Evolutionary conservation across 768 basidiomycete species (phyloP), one percentile per base, ranked within the genome.

Genomic region (Sistotremastrum niveocremeum): DNA sequence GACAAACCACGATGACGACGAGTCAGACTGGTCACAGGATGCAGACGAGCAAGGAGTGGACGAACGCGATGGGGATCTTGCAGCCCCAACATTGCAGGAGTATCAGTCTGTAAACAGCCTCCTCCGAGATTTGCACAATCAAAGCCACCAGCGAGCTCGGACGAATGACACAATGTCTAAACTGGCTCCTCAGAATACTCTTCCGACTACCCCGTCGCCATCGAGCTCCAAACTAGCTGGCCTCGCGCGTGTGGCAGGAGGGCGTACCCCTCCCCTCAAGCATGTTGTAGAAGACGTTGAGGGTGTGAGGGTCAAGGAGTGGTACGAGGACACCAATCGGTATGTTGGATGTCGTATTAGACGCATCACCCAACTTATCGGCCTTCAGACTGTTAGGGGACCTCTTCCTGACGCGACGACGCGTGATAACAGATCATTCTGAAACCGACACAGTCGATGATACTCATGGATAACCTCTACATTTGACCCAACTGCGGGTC

Each of bases 311-410:
- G 79, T 81, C 10, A 67, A 66, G 39, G 70, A 77, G 48, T 71
- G 68, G 9, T 86, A 86, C 47, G 79, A 78, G 56, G 70, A 71
- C 45, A 65, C 66, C 0, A 86, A 85, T 58, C 79, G 66, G 84
- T 80, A 39, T n/a, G n/a, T 39, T 28, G 42, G 35, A 33, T 37
- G 34, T 49, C 35, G 46, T 9, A 20, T 9, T 30, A 40, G 37
- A 37, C 9, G 48, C 28, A 41, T 46, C 36, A 32, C 48, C 53
- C 29, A 56, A 39, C 39, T 41, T 51, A 34, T 45, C 41, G 9
- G 44, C 42, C 41, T 43, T 35, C 52, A 86, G 84, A 57, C 55
- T 77, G 7, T 58, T 87, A 37, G 76, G 82, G 34, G 75, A 73
- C 1, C 59, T 81, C 38, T 76, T 86, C 53, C 70, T 84, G 42